phyloP scores from a whole-genome alignment of 2,329 filamentous ascomycete genomes.

The Talaromyces marneffei region DNA sequence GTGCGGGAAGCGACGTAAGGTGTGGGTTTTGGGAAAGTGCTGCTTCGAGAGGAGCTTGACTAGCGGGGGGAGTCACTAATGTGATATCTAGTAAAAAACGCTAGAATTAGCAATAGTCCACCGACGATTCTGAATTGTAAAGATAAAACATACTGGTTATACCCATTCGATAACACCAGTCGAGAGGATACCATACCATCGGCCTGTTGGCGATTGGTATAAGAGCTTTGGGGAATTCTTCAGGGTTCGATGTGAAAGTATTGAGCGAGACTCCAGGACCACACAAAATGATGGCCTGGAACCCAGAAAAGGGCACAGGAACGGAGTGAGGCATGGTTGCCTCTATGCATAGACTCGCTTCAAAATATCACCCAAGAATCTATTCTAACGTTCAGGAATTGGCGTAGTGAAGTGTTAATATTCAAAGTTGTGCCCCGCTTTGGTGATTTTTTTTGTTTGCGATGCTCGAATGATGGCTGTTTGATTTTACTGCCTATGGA shows the following conservation, averaged over 20 bases:
- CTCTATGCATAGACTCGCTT: not conserved
- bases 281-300: conserved; percentile 46
- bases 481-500: not conserved
- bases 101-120: too few relatives aligned
- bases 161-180: conserved; percentile 46
- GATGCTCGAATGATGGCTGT: not conserved
- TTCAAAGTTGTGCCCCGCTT: conserved; percentile 7
- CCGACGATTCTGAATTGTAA: too few relatives aligned
- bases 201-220: conserved; percentile 47
- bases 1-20: conserved; percentile 44
- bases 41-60: conserved; percentile 39
- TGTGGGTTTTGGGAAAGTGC: conserved; percentile 47
- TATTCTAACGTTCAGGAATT: not conserved
- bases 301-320: conserved; percentile 53
- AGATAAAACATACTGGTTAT: conserved; percentile 33
- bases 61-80: conserved; percentile 43
- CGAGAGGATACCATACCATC: conserved; percentile 47
- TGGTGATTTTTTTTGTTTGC: not conserved
- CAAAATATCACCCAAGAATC: not conserved
- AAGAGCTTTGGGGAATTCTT: conserved; percentile 45
- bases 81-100: conserved; percentile 47
- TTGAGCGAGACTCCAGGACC: conserved; percentile 46
- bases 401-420: not conserved
- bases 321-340: conserved; percentile 27
- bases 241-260: conserved; percentile 46